Evolutionary conservation across 306 rosid species (phyloP), one percentile per base, ranked within the genome.

Genomic region (Dryas octopetala): DNA sequence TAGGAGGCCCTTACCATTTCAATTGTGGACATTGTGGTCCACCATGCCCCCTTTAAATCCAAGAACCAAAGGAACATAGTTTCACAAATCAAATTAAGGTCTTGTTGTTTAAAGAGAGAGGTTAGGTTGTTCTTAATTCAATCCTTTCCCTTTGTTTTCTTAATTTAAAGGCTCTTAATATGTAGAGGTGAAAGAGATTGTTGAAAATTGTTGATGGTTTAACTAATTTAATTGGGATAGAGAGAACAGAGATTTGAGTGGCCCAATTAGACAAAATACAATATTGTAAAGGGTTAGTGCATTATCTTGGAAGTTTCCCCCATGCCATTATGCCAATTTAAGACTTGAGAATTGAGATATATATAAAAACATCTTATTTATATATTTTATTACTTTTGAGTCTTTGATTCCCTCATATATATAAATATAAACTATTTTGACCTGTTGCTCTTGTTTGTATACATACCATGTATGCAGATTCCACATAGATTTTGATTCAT

Each of bases 371-470:
- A 1, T 9, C n/a, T 17, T 32, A 32, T 32, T 32, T 32, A 32
- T 32, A 32, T 32, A 32, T 32, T 32, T 1, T 32, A 32, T 32
- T 32, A 32, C 0, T 32, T 32, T 32, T 32, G 38, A 32, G 38
- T 32, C 38, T 32, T 54, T 44, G 49, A 65, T 75, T 66, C 64
- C 66, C 17, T 3, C 17, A 32, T 32, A 32, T 32, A 32, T 32
- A 0, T n/a, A 15, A 61, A 44, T 17, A 60, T 70, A 16, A 53
- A 26, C 47, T 40, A 38, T 60, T 59, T 50, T 68, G 73, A 23
- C 60, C 59, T 64, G n/a, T 68, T 28, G 45, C 73, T 50, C 60
- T 68, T 68, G 19, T 50, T 50, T 68, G 43, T 59, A n/a, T 28
- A 53, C 67, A 6, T 44, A 17, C 61, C 9, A 8, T 5, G 32